Evolutionary conservation across 2,329 filamentous ascomycete genomes (phyloP), one percentile per base, ranked within the genome.

Genomic region (Aspergillus puulaauensis): DNA sequence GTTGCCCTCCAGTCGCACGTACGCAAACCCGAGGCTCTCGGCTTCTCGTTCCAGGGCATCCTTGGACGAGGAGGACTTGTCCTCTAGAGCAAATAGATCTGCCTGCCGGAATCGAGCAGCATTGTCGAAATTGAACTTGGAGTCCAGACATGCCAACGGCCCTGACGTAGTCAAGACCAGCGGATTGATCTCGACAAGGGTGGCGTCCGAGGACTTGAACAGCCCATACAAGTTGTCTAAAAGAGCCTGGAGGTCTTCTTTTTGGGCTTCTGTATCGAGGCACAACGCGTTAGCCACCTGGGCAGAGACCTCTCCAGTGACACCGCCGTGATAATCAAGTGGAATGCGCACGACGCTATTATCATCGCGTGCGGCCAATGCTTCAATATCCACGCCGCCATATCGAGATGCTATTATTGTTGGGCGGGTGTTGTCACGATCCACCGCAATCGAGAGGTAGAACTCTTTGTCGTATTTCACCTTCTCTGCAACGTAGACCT

Each of bases 41-140:
- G 82, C 77, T 21, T 68, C 62, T 23, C 65, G 57, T 39, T 73
- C 69, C 23, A 24, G 23, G 23, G 23, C 23, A 31, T 69, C 62
- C 49, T 65, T 56, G 55, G 65, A 54, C 14, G 77, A 77, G 2
- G 73, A 66, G 0, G 59, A 52, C 1, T 62, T 61, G 40, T 79
- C 76, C 37, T 75, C 73, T 4, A 75, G 56, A 0, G 58, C 56
- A 54, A 80, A 82, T 0, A 81, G 44, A 0, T 73, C 73, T 0
- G 59, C 27, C 39, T 82, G 79, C 5, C 80, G 69, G n/a, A 71
- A 70, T 11, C 64, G 60, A 0, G 81, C 79, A 0, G 79, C 76
- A 41, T 83, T 75, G 63, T 85, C 82, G 21, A 84, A 77, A 2
- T 70, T 69, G 43, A 84, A 78, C 1, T 71, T 74, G 0, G 80